Conservation (phyloP, 257 asterid genomes). For the Cinchona pubescens region DNA sequence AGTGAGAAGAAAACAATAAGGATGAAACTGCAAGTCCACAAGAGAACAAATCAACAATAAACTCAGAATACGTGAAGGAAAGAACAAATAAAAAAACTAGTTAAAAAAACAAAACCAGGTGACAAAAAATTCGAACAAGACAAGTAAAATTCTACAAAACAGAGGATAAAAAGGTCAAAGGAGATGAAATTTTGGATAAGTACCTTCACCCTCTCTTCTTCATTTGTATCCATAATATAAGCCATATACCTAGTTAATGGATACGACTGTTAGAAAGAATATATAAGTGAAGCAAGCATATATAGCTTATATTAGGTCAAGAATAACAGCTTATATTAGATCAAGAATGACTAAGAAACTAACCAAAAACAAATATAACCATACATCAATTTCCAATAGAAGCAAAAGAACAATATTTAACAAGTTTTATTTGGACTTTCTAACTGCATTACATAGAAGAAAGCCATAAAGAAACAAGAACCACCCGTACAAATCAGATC, state of each 20-base stretch:
- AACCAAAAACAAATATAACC: not conserved
- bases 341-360: not conserved
- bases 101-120: not conserved
- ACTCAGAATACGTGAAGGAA: not conserved
- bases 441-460: not conserved
- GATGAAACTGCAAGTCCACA: not conserved
- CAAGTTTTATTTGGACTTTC: not conserved
- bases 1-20: constrained; percentile 13
- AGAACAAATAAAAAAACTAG: not conserved
- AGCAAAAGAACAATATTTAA: not conserved
- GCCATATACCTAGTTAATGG: constrained; percentile 83
- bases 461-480: not conserved
- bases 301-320: not conserved
- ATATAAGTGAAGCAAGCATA: not conserved
- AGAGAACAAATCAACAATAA: not conserved
- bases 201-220: constrained; percentile 97
- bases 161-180: not conserved
- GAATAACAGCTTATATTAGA: not conserved
- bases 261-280: not conserved
- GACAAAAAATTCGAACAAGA: not conserved
- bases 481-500: not conserved
- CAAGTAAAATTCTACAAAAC: not conserved
- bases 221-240: constrained; percentile 97
- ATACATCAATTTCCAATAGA: not conserved
- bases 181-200: constrained; percentile 4